Percentiles rank a stretch among this genome's conserved stretches.
phyloP scores from a whole-genome alignment of 2,329 filamentous ascomycete species.

The Metarhizium album region DNA sequence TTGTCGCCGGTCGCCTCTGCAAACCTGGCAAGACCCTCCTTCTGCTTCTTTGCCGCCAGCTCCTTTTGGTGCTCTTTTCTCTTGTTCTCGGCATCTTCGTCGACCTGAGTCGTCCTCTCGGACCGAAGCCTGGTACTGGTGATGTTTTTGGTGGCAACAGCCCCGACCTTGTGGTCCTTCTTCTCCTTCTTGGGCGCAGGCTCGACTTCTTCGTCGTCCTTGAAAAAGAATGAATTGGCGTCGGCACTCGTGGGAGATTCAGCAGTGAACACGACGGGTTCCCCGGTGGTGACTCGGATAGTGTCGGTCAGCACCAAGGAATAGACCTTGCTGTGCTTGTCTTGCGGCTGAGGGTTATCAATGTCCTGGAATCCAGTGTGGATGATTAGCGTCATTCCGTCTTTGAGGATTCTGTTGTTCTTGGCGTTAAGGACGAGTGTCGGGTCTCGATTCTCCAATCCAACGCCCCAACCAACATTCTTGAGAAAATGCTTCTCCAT shows the following conservation, averaged over 20 bases:
- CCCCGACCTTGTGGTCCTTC: conserved; percentile 70
- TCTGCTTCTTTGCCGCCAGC: conserved; percentile 75
- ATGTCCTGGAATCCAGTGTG: conserved; percentile 86
- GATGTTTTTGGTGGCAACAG: conserved; percentile 89
- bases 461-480: conserved; percentile 84
- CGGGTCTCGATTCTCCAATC: conserved; percentile 78
- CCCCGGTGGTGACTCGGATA: conserved; percentile 70
- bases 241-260: conserved; percentile 87
- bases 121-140: conserved; percentile 87
- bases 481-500: conserved; percentile 92
- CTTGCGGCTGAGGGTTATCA: conserved; percentile 74
- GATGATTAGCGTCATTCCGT: conserved; percentile 93
- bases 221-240: conserved; percentile 96
- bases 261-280: conserved; percentile 83
- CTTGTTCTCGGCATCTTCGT: conserved; percentile 80
- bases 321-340: conserved; percentile 82
- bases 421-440: conserved; percentile 81
- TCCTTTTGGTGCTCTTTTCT: conserved; percentile 90
- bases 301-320: conserved; percentile 89
- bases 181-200: conserved; percentile 85
- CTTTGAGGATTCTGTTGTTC: conserved; percentile 71
- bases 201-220: conserved; percentile 83
- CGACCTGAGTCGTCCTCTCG: conserved; percentile 76
- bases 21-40: conserved; percentile 76
- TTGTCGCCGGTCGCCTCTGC: conserved; percentile 73